Conservation (phyloP, 306 rosid species). For the Delonix regia region DNA sequence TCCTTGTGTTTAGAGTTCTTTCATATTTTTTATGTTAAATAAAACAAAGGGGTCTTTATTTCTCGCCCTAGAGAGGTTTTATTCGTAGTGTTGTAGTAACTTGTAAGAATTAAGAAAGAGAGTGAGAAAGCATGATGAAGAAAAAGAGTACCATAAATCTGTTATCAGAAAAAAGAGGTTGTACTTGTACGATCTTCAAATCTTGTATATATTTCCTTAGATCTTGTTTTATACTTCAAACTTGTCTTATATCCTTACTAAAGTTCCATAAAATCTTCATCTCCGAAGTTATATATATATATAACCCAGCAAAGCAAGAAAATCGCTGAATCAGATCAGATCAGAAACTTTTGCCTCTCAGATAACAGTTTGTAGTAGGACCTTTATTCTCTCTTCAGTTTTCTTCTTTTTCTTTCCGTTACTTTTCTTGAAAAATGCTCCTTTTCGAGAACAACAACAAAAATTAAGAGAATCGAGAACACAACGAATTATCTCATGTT, state of each 20-base stretch:
- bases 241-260: neutral
- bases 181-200: neutral
- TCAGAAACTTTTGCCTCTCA: neutral
- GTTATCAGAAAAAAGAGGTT: neutral
- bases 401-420: no score
- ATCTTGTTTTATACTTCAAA: neutral
- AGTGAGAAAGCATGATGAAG: neutral
- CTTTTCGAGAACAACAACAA: no score
- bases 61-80: neutral
- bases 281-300: neutral
- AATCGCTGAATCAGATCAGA: neutral
- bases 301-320: no score
- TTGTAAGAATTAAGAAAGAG: neutral
- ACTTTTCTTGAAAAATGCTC: no score
- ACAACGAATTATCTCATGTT: neutral
- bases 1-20: neutral
- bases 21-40: neutral
- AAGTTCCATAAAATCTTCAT: neutral
- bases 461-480: no score
- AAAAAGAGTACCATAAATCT: neutral
- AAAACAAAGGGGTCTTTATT: neutral
- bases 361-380: neutral
- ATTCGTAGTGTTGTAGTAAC: neutral
- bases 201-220: neutral
- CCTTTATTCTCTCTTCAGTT: no score